These are phyloP conservation scores for Psilocybe tampanensis DNA, from an alignment of 768 basidiomycete species.

Conservation along the genomic window DNA sequence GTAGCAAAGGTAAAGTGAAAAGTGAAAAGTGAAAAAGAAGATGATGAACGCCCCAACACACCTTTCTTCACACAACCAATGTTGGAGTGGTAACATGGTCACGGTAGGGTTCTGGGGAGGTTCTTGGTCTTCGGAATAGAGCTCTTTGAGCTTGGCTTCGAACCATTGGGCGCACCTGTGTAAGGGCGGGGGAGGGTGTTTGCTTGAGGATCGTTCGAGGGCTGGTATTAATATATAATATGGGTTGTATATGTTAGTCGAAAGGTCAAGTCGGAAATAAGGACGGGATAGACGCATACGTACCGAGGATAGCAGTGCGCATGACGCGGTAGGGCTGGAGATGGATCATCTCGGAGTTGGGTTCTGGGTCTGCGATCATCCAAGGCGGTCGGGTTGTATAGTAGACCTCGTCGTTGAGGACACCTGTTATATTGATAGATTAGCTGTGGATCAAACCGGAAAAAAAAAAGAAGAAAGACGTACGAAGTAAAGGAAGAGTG, in stretches of 20 bases:
- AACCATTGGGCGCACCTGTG: not conserved
- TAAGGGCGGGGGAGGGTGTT: not conserved
- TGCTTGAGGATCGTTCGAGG: not conserved
- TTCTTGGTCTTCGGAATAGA: no score
- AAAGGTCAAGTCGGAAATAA: not conserved
- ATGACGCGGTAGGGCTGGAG: not conserved
- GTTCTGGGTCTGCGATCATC: not conserved
- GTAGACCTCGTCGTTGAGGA: not conserved
- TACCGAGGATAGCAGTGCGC: not conserved
- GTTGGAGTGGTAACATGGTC: not conserved
- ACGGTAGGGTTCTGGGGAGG: not conserved
- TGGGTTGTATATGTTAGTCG: not conserved
- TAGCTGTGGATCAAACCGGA: no score
- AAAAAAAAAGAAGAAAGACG: conserved; percentile 14
- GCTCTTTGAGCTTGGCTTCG: not conserved
- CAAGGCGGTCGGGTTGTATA: not conserved
- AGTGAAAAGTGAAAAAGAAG: no score
- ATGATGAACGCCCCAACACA: no score
- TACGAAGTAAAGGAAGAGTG: conserved; percentile 37
- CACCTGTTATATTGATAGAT: not conserved
- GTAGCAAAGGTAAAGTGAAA: not conserved
- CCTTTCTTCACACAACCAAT: not conserved
- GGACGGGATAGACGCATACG: not conserved
- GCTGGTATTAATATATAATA: not conserved
- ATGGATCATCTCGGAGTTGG: not conserved